A percentile compares a stretch with the other conserved stretches of the same genome.
Evolutionary conservation across 2,329 filamentous ascomycete species (phyloP).

Genomic region (Neonectria ditissima): DNA sequence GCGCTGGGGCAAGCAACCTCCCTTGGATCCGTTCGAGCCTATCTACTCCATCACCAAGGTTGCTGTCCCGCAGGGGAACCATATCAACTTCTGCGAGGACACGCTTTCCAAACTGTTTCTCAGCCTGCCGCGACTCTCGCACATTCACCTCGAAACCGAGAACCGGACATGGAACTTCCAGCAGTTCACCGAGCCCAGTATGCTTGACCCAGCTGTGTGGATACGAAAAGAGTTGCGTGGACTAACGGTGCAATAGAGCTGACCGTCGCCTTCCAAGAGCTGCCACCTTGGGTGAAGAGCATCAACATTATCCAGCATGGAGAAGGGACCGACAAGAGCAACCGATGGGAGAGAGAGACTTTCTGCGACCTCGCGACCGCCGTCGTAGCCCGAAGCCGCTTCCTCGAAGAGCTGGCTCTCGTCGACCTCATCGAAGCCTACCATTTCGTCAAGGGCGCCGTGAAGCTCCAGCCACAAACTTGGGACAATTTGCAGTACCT

Average conservation of each 20-base stretch:
- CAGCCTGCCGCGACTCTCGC: neutral
- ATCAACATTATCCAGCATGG: neutral
- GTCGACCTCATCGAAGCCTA: neutral
- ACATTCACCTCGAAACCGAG: neutral
- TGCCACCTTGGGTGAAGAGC: neutral
- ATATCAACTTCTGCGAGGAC: neutral
- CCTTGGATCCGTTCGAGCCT: no score
- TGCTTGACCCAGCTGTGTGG: no score
- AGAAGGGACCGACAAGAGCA: neutral
- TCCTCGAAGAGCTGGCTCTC: neutral
- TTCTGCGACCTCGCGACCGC: neutral
- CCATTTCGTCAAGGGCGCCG: neutral
- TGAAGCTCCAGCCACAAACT: neutral
- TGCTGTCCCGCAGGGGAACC: no score
- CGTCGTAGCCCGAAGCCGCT: neutral
- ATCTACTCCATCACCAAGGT: neutral
- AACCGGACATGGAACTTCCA: neutral
- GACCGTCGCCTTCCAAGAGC: neutral
- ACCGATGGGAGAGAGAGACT: neutral
- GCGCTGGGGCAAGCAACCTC: no score
- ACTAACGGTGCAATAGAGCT: neutral
- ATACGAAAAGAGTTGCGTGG: no score
- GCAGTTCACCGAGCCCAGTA: neutral
- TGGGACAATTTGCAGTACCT: neutral
- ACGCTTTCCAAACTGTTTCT: neutral